Percentiles rank a stretch among this genome's conserved stretches.
Evolutionary conservation across 208 protist species (phyloP).

Genomic region (Crithidia sp.): DNA sequence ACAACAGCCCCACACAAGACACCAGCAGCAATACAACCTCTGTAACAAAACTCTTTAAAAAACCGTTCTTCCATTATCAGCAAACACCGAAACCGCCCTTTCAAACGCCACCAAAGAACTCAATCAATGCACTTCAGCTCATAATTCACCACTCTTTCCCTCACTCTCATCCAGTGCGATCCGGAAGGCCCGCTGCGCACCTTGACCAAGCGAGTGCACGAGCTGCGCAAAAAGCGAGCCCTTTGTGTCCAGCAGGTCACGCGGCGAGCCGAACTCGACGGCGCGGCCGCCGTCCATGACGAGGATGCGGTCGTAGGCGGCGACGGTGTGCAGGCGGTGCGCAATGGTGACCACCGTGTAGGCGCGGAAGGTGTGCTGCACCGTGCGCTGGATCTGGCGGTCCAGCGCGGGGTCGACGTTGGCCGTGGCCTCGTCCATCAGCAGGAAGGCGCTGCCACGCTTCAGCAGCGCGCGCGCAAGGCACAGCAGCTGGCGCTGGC

Average conservation of each 20-base stretch:
- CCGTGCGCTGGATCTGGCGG: constrained; percentile 57
- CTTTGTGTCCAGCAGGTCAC: constrained; percentile 6
- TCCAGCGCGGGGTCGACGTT: constrained; percentile 69
- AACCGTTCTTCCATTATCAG: too few relatives aligned
- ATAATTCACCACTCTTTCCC: too few relatives aligned
- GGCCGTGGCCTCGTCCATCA: constrained; percentile 83
- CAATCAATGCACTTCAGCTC: too few relatives aligned
- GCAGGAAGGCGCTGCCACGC: constrained; percentile 52
- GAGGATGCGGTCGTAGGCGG: constrained; percentile 61
- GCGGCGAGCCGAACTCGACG: constrained; percentile 30
- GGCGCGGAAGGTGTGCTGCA: constrained; percentile 43
- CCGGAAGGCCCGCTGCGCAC: constrained; percentile 12
- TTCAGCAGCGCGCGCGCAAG: constrained; percentile 74
- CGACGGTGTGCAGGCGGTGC: constrained; percentile 76
- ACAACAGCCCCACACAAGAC: too few relatives aligned
- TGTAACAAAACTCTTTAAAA: too few relatives aligned
- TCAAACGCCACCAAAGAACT: too few relatives aligned
- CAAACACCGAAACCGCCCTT: too few relatives aligned
- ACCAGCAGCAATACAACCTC: too few relatives aligned
- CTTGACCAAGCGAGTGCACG: constrained; percentile 4
- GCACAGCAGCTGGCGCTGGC: constrained; percentile 80
- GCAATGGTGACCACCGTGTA: constrained; percentile 79
- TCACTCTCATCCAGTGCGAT: too few relatives aligned
- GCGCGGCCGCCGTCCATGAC: constrained; percentile 60
- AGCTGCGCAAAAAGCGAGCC: constrained; percentile 9